Percentiles rank a stretch among this genome's conserved stretches.
These are phyloP conservation scores for Globisporangium mamillatum DNA, from an alignment of 352 stramenopile species.

Conservation along the genomic window DNA sequence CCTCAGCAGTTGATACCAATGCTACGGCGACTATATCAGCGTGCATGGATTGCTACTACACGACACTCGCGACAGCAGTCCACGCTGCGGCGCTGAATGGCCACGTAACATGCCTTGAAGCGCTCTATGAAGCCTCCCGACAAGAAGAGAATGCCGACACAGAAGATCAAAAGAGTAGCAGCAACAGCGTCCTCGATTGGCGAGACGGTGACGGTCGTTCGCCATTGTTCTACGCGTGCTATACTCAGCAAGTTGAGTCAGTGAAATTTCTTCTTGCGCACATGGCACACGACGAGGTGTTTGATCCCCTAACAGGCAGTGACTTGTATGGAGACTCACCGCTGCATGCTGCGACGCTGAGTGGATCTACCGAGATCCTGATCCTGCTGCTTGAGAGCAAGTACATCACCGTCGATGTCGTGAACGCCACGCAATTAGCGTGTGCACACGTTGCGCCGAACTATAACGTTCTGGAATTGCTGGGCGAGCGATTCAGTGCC, in stretches of 20 bases:
- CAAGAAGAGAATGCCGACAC: background rate
- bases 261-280: conserved; percentile 40
- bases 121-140: conserved; percentile 13
- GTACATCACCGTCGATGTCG: conserved; percentile 38
- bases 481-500: conserved; percentile 38
- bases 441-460: conserved; percentile 46
- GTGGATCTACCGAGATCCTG: conserved; percentile 29
- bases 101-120: conserved; percentile 50
- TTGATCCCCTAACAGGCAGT: conserved; percentile 1
- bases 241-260: conserved; percentile 44
- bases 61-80: conserved; percentile 42
- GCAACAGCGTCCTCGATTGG: conserved; percentile 43
- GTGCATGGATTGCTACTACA: conserved; percentile 63
- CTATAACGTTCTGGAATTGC: conserved; percentile 28
- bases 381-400: conserved; percentile 37
- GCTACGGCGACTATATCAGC: background rate
- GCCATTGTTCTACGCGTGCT: conserved; percentile 73
- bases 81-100: conserved; percentile 57
- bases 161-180: conserved; percentile 4
- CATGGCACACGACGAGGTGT: conserved; percentile 7
- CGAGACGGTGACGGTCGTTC: conserved; percentile 61
- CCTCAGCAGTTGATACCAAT: background rate
- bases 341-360: conserved; percentile 53
- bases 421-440: conserved; percentile 36
- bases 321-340: conserved; percentile 18